phyloP scores from a whole-genome alignment of 768 basidiomycete genomes.

The Dioszegia crocea region DNA sequence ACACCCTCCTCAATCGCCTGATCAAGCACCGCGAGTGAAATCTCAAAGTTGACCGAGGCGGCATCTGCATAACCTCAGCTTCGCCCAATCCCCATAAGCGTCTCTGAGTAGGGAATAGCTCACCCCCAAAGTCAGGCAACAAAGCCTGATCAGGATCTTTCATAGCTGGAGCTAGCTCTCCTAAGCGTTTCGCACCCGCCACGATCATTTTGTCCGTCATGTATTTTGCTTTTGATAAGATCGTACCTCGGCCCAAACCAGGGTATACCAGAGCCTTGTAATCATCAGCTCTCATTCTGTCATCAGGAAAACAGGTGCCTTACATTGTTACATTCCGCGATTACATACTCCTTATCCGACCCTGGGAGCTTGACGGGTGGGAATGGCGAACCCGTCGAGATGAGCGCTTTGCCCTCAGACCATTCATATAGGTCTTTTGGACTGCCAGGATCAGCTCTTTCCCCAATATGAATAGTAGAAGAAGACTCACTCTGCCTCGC shows the following conservation, averaged over 20 bases:
- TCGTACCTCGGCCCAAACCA: slow-evolving; percentile 75
- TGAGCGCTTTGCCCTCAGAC: slow-evolving; percentile 72
- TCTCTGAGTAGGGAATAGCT: background rate
- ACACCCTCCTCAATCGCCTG: slow-evolving; percentile 70
- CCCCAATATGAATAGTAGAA: background rate
- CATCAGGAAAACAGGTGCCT: no score
- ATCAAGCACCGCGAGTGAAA: slow-evolving; percentile 76
- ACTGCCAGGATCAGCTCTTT: slow-evolving; percentile 7
- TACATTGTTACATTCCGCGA: slow-evolving; percentile 50
- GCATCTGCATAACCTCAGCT: slow-evolving; percentile 24
- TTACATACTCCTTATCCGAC: slow-evolving; percentile 53
- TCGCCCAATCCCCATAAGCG: no score
- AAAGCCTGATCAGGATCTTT: slow-evolving; percentile 66
- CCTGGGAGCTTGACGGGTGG: slow-evolving; percentile 56
- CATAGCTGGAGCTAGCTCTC: slow-evolving; percentile 69
- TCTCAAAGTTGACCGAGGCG: slow-evolving; percentile 68
- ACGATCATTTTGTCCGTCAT: slow-evolving; percentile 83
- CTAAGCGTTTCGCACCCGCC: slow-evolving; percentile 69
- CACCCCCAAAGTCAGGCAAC: slow-evolving; percentile 59
- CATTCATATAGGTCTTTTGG: slow-evolving; percentile 53
- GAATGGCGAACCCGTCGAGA: slow-evolving; percentile 84
- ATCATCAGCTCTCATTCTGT: no score
- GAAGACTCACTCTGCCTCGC: slow-evolving; percentile 54
- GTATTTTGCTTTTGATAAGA: slow-evolving; percentile 61
- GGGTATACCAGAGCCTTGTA: slow-evolving; percentile 71